Evolutionary conservation across 1,284 basidiomycete species (phyloP).

Genomic region (Naganishia sp.): DNA sequence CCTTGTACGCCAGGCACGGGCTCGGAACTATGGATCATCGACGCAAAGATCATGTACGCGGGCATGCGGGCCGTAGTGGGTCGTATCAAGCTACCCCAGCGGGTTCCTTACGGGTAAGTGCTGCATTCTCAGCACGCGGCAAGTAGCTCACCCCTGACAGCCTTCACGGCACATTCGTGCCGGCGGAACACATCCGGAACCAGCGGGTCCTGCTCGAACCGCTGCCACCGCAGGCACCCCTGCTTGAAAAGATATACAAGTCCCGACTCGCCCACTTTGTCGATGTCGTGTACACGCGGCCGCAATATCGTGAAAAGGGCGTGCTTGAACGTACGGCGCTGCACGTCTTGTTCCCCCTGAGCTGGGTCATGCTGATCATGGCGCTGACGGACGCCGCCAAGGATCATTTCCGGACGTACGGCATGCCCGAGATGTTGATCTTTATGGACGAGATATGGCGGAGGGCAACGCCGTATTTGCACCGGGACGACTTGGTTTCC

Average conservation of each 20-base stretch:
- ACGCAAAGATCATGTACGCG: constrained; percentile 48
- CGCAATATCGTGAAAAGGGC: constrained; percentile 36
- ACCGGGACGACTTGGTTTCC: constrained; percentile 9
- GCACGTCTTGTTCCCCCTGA: constrained; percentile 38
- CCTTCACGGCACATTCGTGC: constrained; percentile 45
- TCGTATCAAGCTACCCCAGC: constrained; percentile 55
- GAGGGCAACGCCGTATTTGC: constrained; percentile 15
- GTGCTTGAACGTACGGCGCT: constrained; percentile 38
- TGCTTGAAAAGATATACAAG: constrained; percentile 41
- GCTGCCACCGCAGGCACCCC: constrained; percentile 37
- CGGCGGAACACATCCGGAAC: constrained; percentile 34
- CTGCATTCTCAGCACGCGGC: too few species aligned
- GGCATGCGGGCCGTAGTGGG: constrained; percentile 52
- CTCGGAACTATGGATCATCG: constrained; percentile 57
- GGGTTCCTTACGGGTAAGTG: constrained; percentile 50
- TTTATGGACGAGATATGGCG: constrained; percentile 3
- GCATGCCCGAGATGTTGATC: constrained; percentile 8
- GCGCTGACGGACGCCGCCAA: constrained; percentile 32
- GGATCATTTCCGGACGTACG: constrained; percentile 16
- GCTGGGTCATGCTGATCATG: constrained; percentile 37
- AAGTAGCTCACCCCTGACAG: constrained; percentile 27
- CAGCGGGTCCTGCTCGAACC: constrained; percentile 36
- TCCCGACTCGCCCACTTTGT: constrained; percentile 43
- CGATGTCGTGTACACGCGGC: constrained; percentile 42
- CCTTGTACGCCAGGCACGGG: constrained; percentile 46